These are phyloP conservation scores for Diaporthe destruens DNA, from an alignment of 2,329 filamentous ascomycete species.

Conservation along the genomic window DNA sequence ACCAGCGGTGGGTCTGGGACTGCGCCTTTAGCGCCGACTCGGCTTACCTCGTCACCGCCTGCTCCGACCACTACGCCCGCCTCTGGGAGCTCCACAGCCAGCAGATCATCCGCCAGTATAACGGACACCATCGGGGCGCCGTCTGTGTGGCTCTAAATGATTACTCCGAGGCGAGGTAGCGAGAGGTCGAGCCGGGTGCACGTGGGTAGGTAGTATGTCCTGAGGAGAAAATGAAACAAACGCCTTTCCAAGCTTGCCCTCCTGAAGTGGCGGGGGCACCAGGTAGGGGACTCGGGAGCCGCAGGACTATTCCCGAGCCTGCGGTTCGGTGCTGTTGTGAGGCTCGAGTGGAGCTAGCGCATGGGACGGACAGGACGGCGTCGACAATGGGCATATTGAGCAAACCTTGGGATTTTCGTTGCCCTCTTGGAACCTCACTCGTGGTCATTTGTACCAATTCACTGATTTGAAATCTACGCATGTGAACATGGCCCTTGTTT, in stretches of 20 bases:
- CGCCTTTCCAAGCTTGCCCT: neutral
- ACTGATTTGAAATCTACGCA: neutral
- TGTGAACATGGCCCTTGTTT: neutral
- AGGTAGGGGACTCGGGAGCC: neutral
- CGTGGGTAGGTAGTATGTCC: conserved; percentile 24
- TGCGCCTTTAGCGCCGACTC: conserved; percentile 95
- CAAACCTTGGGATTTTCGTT: conserved; percentile 1
- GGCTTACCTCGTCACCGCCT: conserved; percentile 92
- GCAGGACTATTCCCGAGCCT: neutral
- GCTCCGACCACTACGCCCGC: conserved; percentile 91
- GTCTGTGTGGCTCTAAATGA: conserved; percentile 96
- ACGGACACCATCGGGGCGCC: conserved; percentile 90
- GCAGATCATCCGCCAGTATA: conserved; percentile 93
- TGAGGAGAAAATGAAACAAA: neutral
- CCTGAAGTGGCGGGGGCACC: neutral
- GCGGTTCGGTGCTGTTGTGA: neutral
- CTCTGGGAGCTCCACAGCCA: conserved; percentile 91
- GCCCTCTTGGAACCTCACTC: neutral
- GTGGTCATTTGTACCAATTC: conserved; percentile 9
- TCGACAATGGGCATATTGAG: conserved; percentile 16
- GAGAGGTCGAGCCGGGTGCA: neutral
- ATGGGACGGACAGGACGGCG: conserved; percentile 19
- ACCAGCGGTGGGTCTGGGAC: conserved; percentile 98
- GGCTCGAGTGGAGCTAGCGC: neutral
- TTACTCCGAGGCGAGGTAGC: conserved; percentile 71